These are phyloP conservation scores for Alternaria postmessia DNA, from an alignment of 2,329 filamentous ascomycete genomes.

Conservation along the genomic window DNA sequence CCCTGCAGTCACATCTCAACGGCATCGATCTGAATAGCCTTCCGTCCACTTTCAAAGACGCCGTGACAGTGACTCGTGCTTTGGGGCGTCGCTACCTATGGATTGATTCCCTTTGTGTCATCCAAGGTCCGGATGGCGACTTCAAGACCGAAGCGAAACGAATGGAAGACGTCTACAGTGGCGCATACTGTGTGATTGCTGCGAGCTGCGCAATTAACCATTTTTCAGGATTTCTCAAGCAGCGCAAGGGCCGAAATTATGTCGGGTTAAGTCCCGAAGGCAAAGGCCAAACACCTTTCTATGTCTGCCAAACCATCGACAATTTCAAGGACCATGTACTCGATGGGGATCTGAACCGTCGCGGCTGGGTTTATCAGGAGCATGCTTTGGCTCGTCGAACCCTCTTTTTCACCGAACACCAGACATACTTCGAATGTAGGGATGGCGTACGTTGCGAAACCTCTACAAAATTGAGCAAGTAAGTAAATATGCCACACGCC, in stretches of 20 bases:
- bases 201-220: constrained; percentile 24
- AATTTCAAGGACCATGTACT: constrained; percentile 34
- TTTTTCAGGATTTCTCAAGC: constrained; percentile 22
- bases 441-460: constrained; percentile 31
- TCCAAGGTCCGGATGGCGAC: constrained; percentile 33
- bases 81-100: constrained; percentile 33
- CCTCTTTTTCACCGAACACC: constrained; percentile 34
- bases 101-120: constrained; percentile 41
- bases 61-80: constrained; percentile 23
- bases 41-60: constrained; percentile 32
- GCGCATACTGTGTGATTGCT: constrained; percentile 33
- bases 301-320: constrained; percentile 30
- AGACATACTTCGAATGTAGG: constrained; percentile 41
- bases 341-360: constrained; percentile 21
- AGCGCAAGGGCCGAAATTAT: not conserved
- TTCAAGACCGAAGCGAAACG: constrained; percentile 26
- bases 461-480: constrained; percentile 24
- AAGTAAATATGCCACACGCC: constrained; percentile 6
- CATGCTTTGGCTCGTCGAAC: constrained; percentile 36
- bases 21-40: not conserved
- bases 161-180: constrained; percentile 38
- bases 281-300: not conserved
- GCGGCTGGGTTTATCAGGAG: constrained; percentile 41
- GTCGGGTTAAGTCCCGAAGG: not conserved
- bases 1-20: not conserved